Percentiles rank a stretch among this genome's conserved stretches.
Evolutionary conservation across 2,329 filamentous ascomycete species (phyloP).

Genomic region (Trichoderma semiorbis): DNA sequence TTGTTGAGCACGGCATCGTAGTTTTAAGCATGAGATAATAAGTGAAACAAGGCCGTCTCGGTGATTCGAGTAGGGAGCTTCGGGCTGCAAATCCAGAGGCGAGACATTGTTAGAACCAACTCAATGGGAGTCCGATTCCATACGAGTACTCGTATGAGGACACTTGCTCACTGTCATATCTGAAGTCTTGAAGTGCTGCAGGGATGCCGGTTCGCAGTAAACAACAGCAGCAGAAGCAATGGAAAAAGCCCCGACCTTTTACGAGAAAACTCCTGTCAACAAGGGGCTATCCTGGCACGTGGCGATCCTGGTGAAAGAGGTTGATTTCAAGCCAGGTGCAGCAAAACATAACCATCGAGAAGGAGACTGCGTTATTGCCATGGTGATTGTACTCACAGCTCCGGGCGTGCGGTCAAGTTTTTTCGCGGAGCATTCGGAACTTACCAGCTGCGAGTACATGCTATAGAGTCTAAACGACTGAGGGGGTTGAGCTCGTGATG

Average conservation of each 20-base stretch:
- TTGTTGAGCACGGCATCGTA: background rate
- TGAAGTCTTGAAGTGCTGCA: background rate
- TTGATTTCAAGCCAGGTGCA: background rate
- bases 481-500: background rate
- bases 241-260: background rate
- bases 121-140: background rate
- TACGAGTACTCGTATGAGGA: background rate
- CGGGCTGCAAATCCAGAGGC: background rate
- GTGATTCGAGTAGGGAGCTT: background rate
- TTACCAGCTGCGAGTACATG: background rate
- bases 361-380: background rate
- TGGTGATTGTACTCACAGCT: background rate
- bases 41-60: background rate
- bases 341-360: background rate
- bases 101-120: background rate
- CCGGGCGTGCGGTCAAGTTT: background rate
- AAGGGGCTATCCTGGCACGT: slow-evolving; percentile 6
- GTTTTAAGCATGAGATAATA: background rate
- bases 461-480: background rate
- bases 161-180: background rate
- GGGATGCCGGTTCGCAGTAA: background rate
- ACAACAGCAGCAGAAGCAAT: background rate
- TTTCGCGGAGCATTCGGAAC: background rate
- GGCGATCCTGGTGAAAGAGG: background rate
- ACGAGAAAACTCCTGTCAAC: slow-evolving; percentile 7